These are phyloP conservation scores for Austroboletus niveus DNA, from an alignment of 1,284 basidiomycete genomes.

Conservation along the genomic window DNA sequence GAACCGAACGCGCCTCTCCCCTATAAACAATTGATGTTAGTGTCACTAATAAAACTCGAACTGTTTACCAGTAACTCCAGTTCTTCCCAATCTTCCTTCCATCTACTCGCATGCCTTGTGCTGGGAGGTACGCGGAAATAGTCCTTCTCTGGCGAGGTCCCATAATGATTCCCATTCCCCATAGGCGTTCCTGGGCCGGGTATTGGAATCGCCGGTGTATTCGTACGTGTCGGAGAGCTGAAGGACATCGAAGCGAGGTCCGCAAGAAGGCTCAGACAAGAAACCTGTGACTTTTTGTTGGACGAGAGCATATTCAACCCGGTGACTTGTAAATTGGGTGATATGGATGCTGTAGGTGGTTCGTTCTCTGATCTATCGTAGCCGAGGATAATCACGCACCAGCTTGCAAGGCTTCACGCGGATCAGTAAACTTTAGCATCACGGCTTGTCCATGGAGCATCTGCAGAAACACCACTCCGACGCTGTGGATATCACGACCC, in stretches of 20 bases:
- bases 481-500: slow-evolving; percentile 70
- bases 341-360: slow-evolving; percentile 15
- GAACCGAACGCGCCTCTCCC: slow-evolving; percentile 93
- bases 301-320: slow-evolving; percentile 55
- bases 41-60: too few relatives aligned
- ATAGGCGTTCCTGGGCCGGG: slow-evolving; percentile 39
- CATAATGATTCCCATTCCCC: slow-evolving; percentile 17
- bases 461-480: slow-evolving; percentile 70
- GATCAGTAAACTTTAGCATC: slow-evolving; percentile 32
- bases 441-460: slow-evolving; percentile 75
- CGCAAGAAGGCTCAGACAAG: too few relatives aligned
- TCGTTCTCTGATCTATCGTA: too few relatives aligned
- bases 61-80: too few relatives aligned
- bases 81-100: not conserved
- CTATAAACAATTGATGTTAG: slow-evolving; percentile 34
- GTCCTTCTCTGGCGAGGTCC: too few relatives aligned
- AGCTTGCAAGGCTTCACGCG: slow-evolving; percentile 7
- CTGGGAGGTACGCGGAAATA: too few relatives aligned
- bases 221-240: not conserved
- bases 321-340: slow-evolving; percentile 44
- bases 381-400: too few relatives aligned
- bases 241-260: slow-evolving; percentile 25
- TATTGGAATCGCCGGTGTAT: slow-evolving; percentile 9
- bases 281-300: too few relatives aligned
- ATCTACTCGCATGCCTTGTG: slow-evolving; percentile 14